phyloP scores from a whole-genome alignment of 345 rosid species.

The Corchorus olitorius region DNA sequence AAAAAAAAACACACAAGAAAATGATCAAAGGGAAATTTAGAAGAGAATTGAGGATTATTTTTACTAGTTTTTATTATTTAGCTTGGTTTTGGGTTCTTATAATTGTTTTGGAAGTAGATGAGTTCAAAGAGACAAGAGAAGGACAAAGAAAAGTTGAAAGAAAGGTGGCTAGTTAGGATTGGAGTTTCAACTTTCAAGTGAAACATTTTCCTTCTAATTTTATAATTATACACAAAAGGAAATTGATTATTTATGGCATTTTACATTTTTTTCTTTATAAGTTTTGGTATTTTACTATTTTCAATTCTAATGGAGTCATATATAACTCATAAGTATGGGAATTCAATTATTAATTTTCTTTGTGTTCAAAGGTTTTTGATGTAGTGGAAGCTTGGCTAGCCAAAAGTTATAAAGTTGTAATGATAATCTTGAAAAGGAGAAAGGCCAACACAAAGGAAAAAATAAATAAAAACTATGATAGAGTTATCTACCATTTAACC shows the following conservation, averaged over 20 bases:
- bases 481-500: neutral
- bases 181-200: neutral
- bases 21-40: neutral
- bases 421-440: neutral
- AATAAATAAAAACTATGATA: neutral
- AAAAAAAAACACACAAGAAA: neutral
- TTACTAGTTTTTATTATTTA: neutral
- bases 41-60: neutral
- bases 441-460: neutral
- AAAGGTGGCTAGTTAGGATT: slow-evolving; percentile 20
- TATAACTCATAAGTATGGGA: neutral
- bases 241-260: neutral
- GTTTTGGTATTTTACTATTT: neutral
- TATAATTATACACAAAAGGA: neutral
- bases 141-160: slow-evolving; percentile 2
- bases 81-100: too few species aligned
- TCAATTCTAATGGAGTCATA: neutral
- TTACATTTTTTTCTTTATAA: too few species aligned
- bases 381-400: neutral
- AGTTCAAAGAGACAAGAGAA: slow-evolving; percentile 10
- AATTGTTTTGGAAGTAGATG: slow-evolving; percentile 10
- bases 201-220: neutral
- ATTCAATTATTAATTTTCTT: neutral
- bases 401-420: slow-evolving; percentile 3
- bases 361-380: neutral